Conservation (phyloP, 768 basidiomycete species). For the Coprinopsis cinerea region DNA sequence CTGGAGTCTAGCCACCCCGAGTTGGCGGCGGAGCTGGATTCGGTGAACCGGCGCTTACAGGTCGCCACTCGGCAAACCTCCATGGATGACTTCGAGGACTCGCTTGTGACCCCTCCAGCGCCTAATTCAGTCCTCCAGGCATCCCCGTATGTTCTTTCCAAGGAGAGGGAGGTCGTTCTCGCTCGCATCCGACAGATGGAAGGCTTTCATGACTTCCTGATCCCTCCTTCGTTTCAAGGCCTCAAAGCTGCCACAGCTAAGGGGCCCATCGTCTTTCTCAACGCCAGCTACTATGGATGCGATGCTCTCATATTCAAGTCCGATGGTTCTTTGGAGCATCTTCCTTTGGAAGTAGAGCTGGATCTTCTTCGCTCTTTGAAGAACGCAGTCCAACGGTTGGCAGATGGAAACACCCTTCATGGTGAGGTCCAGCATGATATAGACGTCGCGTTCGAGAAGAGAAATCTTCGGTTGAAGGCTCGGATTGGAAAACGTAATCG, state of each 20-base stretch:
- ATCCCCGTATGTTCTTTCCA: not conserved
- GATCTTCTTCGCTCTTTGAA: not conserved
- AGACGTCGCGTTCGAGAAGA: not conserved
- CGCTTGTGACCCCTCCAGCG: no score
- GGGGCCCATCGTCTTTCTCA: not conserved
- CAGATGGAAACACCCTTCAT: not conserved
- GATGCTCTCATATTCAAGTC: not conserved
- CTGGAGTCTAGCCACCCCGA: no score
- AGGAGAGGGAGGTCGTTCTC: not conserved
- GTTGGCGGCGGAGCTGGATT: no score
- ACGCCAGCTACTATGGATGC: not conserved
- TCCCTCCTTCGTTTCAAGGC: not conserved
- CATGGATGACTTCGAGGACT: no score
- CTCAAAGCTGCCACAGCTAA: not conserved
- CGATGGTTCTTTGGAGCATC: not conserved
- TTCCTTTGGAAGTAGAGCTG: not conserved
- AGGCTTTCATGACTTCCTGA: slow-evolving; percentile 1
- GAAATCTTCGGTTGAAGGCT: not conserved
- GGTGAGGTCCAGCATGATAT: no score
- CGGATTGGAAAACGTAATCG: not conserved
- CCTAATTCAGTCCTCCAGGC: not conserved
- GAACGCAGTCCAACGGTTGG: not conserved
- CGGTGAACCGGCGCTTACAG: no score
- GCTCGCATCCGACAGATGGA: not conserved
- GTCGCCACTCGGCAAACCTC: no score